Base-by-base conservation (phyloP, 2,329 filamentous ascomycete species). In the Penicillium oxalicum region DNA sequence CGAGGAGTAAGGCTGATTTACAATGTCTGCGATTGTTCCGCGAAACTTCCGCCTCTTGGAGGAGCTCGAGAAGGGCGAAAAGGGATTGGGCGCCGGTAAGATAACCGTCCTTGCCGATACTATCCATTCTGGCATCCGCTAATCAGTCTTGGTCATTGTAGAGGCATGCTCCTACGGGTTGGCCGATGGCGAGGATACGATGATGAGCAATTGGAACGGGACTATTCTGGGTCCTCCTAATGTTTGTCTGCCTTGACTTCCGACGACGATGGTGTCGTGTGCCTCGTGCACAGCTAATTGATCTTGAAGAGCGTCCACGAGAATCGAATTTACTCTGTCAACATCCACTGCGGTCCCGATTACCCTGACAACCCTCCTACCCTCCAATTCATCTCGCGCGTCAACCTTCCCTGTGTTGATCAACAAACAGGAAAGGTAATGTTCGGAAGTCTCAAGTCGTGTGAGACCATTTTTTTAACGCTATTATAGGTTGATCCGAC, bases 141-240 rank as follows among this genome's bases (percentile, higher is more conserved):
- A 50, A 71, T 55, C 18, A 48, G 50, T 42, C 50, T 39, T 34
- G 54, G 36, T 56, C 40, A 27, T 49, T 39, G 45, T 60, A 93
- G 93, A 97, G 76, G 91, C 91, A 53, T 97, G 91, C 76, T 97
- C 93, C 39, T 97, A 97, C 63, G 93, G 93, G 62, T 81, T 98
- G 48, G 89, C 91, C 57, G 90, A 97, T 69, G 85, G 88, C 41
- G 91, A 96, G 66, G 93, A 98, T 65, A 81, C 96, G 56, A 82
- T 93, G 71, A 95, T 98, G 91, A 91, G 87, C 56, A 90, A 96
- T 77, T 98, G 93, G 93, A 95, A 95, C 65, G 93, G 91, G 63
- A 98, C 93, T 12, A 97, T 98, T 58, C 83, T 96, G 43, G 93
- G 93, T 1, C 93, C 93, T 60, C 91, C 93, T 68, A 91, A 97